Base-by-base conservation (phyloP, 1,139 yeast genomes). In the Yarrowia galli region DNA sequence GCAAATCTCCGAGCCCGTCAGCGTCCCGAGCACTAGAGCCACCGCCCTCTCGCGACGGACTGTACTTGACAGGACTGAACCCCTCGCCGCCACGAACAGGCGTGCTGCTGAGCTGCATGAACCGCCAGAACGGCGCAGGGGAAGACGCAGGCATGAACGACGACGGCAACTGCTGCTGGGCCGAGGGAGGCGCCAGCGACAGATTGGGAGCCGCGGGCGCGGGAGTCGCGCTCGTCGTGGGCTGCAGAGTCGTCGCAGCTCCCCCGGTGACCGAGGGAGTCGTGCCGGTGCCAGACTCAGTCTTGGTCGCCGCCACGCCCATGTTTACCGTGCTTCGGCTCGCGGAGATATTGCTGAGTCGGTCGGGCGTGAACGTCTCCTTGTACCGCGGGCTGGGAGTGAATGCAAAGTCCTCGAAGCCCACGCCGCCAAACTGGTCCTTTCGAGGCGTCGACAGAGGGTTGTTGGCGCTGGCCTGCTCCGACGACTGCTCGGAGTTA, bases 71-170 rank as follows among this genome's bases (percentile, higher is more conserved):
- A 1, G 66, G 66, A 20, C 43, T 38, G 40, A 64, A 64, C 0
- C 61, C 49, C 40, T 65, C 61, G 8, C 51, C 53, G 10, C 63
- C 70, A 53, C 76, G 71, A 20, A 74, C 73, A 3, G 82, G 82
- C 43, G 82, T 79, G 35, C 80, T 75, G 46, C 75, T 74, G 12
- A 78, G 69, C 65, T 79, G 79, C 79, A 80, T 78, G 72, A 78
- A 79, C 68, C 77, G 75, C 83, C 83, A 81, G 68, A 80, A 77
- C 48, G 81, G 81, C 5, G 81, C 81, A 1, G 82, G 82, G 28
- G 81, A 79, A 25, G 76, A 73, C 18, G 75, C 76, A 7, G 83
- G 82, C 75, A 80, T 78, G 69, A 78, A 78, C 16, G 82, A 79
- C 20, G 80, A 75, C 12, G 80, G 80, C 35, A 77, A 71, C 69